Evolutionary conservation across 495 filamentous ascomycete species (phyloP), one percentile per base, ranked within the genome.

Genomic region (Neurospora africana): DNA sequence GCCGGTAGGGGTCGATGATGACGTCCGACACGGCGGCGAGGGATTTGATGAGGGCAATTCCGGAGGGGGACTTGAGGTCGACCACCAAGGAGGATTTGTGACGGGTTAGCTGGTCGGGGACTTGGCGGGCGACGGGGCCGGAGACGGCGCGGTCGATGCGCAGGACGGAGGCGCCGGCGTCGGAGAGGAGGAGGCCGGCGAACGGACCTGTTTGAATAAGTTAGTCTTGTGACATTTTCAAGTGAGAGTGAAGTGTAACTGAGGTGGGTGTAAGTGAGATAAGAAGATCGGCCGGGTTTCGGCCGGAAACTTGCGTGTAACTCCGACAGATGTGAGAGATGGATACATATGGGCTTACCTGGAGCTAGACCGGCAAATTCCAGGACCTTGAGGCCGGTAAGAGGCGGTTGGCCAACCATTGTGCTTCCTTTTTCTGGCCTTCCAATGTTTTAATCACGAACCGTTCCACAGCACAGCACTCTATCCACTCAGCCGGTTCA

Each of bases 291-390:
- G 53, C 27, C 27, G 53, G 27, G 53, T 65, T 33, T 65, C 53
- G 53, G 13, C 53, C 53, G 27, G 33, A 33, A 65, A 27, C 15
- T 27, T 17, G 2, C 1, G 53, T 61, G 53, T 10, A 65, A 65
- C 27, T 61, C 27, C 27, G 13, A 61, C 6, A 6, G 33, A 61
- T 13, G 53, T 30, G 53, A 33, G 53, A 61, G 27, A 19, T 33
- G 53, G 27, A 36, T n/a, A n/a, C n/a, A 27, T 21, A 15, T 53
- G 53, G 27, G 53, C 78, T 47, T 84, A 93, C 94, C 93, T 78
- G 94, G 93, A 65, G 94, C 94, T 61, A 98, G 85, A 15, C 94
- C 93, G 27, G 92, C 94, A 73, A 98, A 91, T 82, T 98, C 94
- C 37, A 98, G 86, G 71, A 97, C 94, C 71, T 90, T 90, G 72